A percentile compares a stretch with the other conserved stretches of the same genome.
Evolutionary conservation across 768 basidiomycete genomes (phyloP).

Genomic region (Boletus barrowsii): DNA sequence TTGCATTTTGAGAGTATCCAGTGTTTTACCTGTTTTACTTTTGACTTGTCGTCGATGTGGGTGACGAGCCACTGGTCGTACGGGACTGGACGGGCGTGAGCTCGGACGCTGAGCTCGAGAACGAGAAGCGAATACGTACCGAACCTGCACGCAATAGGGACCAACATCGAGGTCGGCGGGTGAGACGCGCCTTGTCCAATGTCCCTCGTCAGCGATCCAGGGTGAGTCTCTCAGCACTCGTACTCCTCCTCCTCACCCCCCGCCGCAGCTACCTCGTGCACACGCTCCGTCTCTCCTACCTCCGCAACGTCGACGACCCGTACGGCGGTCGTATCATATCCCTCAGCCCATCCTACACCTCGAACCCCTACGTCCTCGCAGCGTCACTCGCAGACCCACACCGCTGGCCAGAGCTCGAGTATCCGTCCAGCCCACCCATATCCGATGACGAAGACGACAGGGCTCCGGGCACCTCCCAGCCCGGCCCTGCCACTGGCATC

Average conservation of each 20-base stretch:
- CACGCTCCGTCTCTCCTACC: constrained; percentile 76
- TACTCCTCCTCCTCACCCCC: no score
- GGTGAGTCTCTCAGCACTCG: constrained; percentile 33
- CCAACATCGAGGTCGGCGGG: constrained; percentile 7
- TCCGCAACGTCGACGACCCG: constrained; percentile 86
- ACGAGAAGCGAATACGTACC: constrained; percentile 36
- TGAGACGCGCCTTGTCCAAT: constrained; percentile 28
- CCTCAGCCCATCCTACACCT: constrained; percentile 69
- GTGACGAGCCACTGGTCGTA: constrained; percentile 80
- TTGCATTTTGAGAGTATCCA: constrained; percentile 60
- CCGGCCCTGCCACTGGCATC: constrained; percentile 41
- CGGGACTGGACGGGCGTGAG: constrained; percentile 42
- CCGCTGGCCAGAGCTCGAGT: constrained; percentile 81
- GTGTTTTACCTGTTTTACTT: constrained; percentile 59
- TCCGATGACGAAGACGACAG: constrained; percentile 55
- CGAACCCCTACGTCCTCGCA: constrained; percentile 81
- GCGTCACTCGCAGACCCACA: constrained; percentile 75
- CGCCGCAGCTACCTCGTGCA: constrained; percentile 69
- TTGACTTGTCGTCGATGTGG: constrained; percentile 58
- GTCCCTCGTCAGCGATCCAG: constrained; percentile 65
- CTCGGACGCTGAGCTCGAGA: neutral
- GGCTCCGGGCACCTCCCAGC: constrained; percentile 24
- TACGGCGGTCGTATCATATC: constrained; percentile 81
- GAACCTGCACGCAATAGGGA: constrained; percentile 55
- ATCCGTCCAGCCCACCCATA: constrained; percentile 67